These are phyloP conservation scores for Thraustochytrium striatum DNA, from an alignment of 352 stramenopile genomes.

Conservation along the genomic window DNA sequence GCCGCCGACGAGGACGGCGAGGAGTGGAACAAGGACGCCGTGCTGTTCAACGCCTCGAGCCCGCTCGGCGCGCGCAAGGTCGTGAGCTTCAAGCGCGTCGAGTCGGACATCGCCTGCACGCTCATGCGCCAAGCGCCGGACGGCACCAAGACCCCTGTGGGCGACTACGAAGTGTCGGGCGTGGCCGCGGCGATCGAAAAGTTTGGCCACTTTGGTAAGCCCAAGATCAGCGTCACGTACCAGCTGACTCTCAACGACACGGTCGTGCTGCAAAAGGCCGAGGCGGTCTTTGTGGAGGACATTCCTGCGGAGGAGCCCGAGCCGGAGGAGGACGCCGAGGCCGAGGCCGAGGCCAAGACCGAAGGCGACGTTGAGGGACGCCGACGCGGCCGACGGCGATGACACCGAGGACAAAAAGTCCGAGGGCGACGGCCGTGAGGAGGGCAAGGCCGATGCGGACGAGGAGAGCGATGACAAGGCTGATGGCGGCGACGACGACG, in stretches of 20 bases:
- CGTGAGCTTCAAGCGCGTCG: constrained; percentile 87
- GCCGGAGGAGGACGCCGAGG: not conserved
- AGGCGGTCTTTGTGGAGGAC: constrained; percentile 49
- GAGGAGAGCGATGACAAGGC: not conserved
- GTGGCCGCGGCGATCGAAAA: constrained; percentile 75
- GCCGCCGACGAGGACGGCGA: constrained; percentile 54
- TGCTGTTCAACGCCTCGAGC: constrained; percentile 77
- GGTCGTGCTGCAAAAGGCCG: constrained; percentile 76
- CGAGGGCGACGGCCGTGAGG: not conserved
- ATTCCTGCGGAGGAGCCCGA: constrained; percentile 3
- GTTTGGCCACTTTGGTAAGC: constrained; percentile 72
- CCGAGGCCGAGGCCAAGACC: not conserved
- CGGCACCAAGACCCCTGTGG: constrained; percentile 69
- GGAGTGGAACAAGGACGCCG: constrained; percentile 80
- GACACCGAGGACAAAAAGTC: not conserved
- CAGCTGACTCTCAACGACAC: constrained; percentile 84
- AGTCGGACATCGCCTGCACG: constrained; percentile 83
- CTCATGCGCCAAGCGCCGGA: constrained; percentile 75
- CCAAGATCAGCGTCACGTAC: constrained; percentile 90
- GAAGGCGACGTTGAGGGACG: not conserved
- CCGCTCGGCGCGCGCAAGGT: constrained; percentile 83
- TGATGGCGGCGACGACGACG: constrained; percentile 21
- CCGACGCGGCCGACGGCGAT: not conserved
- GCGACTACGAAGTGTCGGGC: constrained; percentile 84
- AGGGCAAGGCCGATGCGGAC: not conserved